Conservation (phyloP, 345 rosid genomes). For the Euphorbia lathyris region DNA sequence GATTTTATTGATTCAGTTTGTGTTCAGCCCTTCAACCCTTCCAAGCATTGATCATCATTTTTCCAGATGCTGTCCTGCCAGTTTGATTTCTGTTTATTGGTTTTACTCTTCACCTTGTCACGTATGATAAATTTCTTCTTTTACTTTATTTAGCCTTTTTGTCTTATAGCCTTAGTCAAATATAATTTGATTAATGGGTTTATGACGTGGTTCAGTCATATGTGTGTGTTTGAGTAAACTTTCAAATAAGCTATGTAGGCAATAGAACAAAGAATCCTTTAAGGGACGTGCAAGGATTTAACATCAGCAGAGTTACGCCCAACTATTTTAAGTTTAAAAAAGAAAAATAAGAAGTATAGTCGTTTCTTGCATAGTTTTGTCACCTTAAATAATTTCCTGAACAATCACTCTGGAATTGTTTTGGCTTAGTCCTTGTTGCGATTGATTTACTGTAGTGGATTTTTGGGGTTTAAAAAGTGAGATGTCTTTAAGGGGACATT, state of each 20-base stretch:
- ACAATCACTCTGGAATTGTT: too few species aligned
- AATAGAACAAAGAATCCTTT: background rate
- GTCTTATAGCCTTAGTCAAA: background rate
- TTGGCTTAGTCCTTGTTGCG: too few species aligned
- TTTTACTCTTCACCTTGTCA: background rate
- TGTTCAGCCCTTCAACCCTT: too few species aligned
- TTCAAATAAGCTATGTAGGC: background rate
- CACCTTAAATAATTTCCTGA: too few species aligned
- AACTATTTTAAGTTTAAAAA: too few species aligned
- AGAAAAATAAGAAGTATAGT: too few species aligned
- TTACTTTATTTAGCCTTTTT: background rate
- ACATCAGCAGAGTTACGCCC: background rate
- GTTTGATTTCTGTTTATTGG: background rate
- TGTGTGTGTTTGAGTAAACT: background rate
- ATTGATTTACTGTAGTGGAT: too few species aligned
- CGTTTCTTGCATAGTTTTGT: too few species aligned
- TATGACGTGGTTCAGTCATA: background rate
- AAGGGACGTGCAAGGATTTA: background rate
- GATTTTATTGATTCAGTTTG: background rate
- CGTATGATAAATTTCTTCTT: background rate
- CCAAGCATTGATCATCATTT: background rate
- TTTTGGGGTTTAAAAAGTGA: too few species aligned
- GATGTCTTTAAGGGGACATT: too few species aligned
- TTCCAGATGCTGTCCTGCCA: background rate
- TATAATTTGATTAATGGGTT: background rate